phyloP scores from a whole-genome alignment of 2,329 filamentous ascomycete genomes.

The Cladosporium sp. region DNA sequence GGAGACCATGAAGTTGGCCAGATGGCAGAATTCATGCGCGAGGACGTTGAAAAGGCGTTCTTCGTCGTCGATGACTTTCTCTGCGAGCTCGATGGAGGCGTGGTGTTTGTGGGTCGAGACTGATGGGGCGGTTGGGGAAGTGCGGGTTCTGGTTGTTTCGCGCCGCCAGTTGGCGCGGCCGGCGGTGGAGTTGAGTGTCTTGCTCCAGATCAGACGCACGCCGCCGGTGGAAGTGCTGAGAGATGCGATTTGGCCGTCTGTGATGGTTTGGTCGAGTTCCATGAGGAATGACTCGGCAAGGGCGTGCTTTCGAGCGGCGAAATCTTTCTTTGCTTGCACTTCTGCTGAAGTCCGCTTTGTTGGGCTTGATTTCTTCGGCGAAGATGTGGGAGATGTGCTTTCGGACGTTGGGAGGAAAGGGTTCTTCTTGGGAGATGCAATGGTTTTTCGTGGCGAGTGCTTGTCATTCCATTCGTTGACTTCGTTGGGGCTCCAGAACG shows the following conservation, averaged over 20 bases:
- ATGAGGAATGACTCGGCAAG: conserved; percentile 61
- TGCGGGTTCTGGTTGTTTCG: conserved; percentile 36
- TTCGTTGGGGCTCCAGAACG: conserved; percentile 57
- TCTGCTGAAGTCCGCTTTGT: conserved; percentile 28
- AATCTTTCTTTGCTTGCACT: conserved; percentile 52
- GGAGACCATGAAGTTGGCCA: conserved; percentile 85
- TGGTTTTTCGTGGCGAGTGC: conserved; percentile 51
- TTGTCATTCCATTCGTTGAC: conserved; percentile 63
- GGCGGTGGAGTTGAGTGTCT: conserved; percentile 74
- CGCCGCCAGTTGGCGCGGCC: conserved; percentile 54
- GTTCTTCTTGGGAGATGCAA: conserved; percentile 36
- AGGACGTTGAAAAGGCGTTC: conserved; percentile 79
- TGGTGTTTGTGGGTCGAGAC: conserved; percentile 37
- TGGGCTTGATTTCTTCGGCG: conserved; percentile 38
- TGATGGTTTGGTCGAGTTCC: conserved; percentile 66
- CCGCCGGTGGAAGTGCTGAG: conserved; percentile 64
- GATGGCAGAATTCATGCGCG: conserved; percentile 95
- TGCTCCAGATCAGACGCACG: conserved; percentile 68
- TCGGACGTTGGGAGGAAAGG: conserved; percentile 19
- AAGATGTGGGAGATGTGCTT: conserved; percentile 28
- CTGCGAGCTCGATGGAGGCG: conserved; percentile 80
- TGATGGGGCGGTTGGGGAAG: conserved; percentile 17
- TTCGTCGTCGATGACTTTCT: conserved; percentile 78
- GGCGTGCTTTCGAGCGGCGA: conserved; percentile 58
- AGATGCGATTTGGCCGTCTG: conserved; percentile 54